Conservation (phyloP, 163 green algal genomes). For the Coccomyxa subellipsoidea region DNA sequence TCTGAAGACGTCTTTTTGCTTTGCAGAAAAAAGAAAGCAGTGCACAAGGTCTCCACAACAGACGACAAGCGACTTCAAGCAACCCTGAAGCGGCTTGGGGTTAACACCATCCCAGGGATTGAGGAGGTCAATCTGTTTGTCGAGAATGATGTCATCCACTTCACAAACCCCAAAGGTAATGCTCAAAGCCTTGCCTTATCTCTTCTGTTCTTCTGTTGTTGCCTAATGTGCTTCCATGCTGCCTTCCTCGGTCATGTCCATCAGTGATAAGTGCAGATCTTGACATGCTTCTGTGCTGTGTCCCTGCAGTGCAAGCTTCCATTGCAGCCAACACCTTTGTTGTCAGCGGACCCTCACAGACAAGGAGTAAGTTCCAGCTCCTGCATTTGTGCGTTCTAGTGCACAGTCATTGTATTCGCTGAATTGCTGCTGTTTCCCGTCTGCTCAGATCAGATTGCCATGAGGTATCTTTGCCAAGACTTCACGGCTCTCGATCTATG, state of each 20-base stretch:
- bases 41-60: constrained; percentile 93
- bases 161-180: constrained; percentile 93
- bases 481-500: no score
- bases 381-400: no score
- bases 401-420: no score
- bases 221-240: no score
- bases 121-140: constrained; percentile 99
- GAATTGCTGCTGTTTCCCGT: background rate
- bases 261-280: no score
- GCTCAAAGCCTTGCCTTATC: background rate
- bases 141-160: constrained; percentile 85
- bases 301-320: constrained; percentile 91
- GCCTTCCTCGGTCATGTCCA: no score
- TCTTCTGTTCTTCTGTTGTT: background rate
- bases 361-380: constrained; percentile 60
- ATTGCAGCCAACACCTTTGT: constrained; percentile 99
- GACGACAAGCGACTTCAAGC: constrained; percentile 97
- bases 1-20: background rate
- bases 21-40: constrained; percentile 96
- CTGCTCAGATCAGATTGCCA: no score
- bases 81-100: constrained; percentile 95
- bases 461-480: no score
- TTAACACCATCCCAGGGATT: constrained; percentile 98
- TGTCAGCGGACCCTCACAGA: constrained; percentile 78
- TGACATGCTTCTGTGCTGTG: background rate